Evolutionary conservation across 129 eudicot genomes (phyloP).

Genomic region (Dittrichia graveolens): DNA sequence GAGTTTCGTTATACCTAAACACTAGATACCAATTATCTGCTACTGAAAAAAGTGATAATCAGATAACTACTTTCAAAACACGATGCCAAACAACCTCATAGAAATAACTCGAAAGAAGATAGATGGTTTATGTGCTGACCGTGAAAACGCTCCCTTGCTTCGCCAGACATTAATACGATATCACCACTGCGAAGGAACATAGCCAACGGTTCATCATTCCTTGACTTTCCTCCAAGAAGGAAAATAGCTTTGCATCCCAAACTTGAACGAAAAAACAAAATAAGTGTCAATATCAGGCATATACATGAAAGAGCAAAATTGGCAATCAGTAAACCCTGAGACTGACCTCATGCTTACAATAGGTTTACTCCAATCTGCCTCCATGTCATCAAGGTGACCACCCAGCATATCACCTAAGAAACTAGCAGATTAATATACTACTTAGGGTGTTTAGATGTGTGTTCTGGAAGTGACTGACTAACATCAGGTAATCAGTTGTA

Average conservation of each 20-base stretch:
- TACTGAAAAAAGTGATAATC: neutral
- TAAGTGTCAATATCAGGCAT: constrained; percentile 17
- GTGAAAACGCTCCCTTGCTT: constrained; percentile 96
- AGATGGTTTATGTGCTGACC: constrained; percentile 45
- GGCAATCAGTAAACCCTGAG: constrained; percentile 5
- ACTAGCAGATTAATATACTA: constrained; percentile 18
- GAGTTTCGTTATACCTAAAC: too few species aligned
- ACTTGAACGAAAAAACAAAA: constrained; percentile 35
- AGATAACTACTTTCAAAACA: neutral
- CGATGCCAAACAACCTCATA: too few species aligned
- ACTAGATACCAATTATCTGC: neutral
- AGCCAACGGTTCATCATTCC: constrained; percentile 76
- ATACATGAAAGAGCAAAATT: constrained; percentile 1
- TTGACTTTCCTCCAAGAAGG: constrained; percentile 95
- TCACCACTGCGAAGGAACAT: constrained; percentile 98
- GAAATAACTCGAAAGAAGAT: neutral
- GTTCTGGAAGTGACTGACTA: neutral
- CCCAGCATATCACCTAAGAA: constrained; percentile 90
- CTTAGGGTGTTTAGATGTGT: neutral
- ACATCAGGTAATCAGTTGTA: constrained; percentile 19
- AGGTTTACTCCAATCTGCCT: constrained; percentile 94
- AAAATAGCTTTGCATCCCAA: constrained; percentile 97
- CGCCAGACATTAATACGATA: constrained; percentile 83
- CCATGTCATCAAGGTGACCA: constrained; percentile 99
- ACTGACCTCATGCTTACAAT: constrained; percentile 97